These are phyloP conservation scores for Rutstroemia sp. DNA, from an alignment of 2,329 filamentous ascomycete genomes.

Conservation along the genomic window DNA sequence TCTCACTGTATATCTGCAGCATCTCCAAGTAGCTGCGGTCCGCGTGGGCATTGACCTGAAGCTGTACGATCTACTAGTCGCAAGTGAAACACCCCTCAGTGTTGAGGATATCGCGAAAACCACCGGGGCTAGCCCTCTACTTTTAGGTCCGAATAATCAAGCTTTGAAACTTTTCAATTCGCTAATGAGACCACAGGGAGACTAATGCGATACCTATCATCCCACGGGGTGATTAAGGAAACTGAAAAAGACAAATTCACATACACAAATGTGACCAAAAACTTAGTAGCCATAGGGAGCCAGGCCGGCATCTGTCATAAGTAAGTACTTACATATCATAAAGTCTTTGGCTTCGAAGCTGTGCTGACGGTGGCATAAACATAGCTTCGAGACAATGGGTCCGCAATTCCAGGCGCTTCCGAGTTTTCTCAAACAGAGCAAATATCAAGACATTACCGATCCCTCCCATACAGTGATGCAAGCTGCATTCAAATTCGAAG, in stretches of 20 bases:
- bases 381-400: not conserved
- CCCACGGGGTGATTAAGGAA: not conserved
- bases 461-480: not conserved
- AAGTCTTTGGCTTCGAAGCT: no score
- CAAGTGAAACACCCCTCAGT: not conserved
- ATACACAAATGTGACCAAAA: not conserved
- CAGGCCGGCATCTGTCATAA: not conserved
- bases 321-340: no score
- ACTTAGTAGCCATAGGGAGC: not conserved
- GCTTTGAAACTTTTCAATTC: not conserved
- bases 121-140: not conserved
- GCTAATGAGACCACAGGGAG: not conserved
- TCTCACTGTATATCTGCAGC: not conserved
- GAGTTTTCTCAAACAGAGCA: not conserved
- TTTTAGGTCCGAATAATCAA: not conserved
- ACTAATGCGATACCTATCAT: conserved; percentile 1
- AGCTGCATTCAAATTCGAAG: not conserved
- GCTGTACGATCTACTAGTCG: not conserved
- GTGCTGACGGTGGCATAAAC: no score
- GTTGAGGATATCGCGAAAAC: not conserved
- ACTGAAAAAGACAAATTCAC: not conserved
- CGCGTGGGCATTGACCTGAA: not conserved
- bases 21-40: not conserved
- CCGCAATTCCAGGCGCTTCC: not conserved
- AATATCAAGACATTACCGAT: not conserved